Evolutionary conservation across 1,284 basidiomycete genomes (phyloP).

Genomic region (Limonomyces culmigenus): DNA sequence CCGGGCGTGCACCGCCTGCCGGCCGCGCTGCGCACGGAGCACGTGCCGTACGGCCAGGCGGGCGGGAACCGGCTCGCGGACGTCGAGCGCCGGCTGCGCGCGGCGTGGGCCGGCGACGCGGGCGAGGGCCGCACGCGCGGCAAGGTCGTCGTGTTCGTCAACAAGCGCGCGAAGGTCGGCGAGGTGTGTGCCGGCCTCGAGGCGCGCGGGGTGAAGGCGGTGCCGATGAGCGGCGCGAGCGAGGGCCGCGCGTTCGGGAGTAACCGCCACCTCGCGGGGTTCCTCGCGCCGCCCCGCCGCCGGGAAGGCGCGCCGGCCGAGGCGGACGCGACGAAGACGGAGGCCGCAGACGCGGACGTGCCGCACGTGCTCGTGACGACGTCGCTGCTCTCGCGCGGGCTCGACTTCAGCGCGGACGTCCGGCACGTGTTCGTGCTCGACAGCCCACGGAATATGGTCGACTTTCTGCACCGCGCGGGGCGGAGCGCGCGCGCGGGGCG

Average conservation of each 20-base stretch:
- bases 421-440: conserved; percentile 74
- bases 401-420: conserved; percentile 70
- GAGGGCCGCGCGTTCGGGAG: conserved; percentile 41
- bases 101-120: conserved; percentile 62
- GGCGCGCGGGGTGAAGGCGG: conserved; percentile 40
- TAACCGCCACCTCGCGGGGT: conserved; percentile 60
- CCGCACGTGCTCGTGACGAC: conserved; percentile 76
- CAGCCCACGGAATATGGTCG: conserved; percentile 72
- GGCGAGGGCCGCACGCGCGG: conserved; percentile 16
- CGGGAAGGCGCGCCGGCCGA: neutral
- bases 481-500: conserved; percentile 58
- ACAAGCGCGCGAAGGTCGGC: conserved; percentile 51
- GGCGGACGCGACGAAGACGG: neutral
- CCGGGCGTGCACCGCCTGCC: conserved; percentile 70
- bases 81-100: conserved; percentile 53
- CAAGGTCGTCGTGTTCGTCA: conserved; percentile 71
- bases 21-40: conserved; percentile 46
- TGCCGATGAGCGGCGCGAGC: conserved; percentile 44
- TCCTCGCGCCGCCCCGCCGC: conserved; percentile 25
- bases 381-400: conserved; percentile 77
- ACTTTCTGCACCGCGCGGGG: conserved; percentile 82
- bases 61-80: conserved; percentile 40
- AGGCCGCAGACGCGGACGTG: conserved; percentile 8
- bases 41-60: conserved; percentile 66
- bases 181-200: conserved; percentile 39